phyloP scores from a whole-genome alignment of 2,329 filamentous ascomycete species.

The Sarocladiaceae sp. region DNA sequence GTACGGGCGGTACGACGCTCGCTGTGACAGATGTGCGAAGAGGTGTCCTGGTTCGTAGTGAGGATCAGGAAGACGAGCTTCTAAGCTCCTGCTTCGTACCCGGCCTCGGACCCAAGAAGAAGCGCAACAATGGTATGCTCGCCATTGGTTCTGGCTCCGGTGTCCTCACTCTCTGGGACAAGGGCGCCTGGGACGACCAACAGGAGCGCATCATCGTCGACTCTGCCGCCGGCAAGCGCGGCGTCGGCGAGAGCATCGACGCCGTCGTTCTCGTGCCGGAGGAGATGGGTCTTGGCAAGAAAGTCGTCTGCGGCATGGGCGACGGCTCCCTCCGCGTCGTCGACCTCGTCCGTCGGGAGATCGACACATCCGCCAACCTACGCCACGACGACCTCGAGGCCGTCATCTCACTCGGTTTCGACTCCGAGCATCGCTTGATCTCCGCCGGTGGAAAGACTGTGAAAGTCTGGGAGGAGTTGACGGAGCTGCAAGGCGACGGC shows the following conservation, averaged over 20 bases:
- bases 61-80: slow-evolving; percentile 91
- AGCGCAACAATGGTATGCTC: slow-evolving; percentile 64
- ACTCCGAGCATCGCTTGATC: slow-evolving; percentile 79
- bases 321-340: slow-evolving; percentile 76
- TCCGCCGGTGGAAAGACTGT: slow-evolving; percentile 79
- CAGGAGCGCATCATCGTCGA: slow-evolving; percentile 81
- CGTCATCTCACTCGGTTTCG: slow-evolving; percentile 76
- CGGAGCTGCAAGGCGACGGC: slow-evolving; percentile 39
- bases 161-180: slow-evolving; percentile 88
- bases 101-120: slow-evolving; percentile 62
- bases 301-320: slow-evolving; percentile 72
- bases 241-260: slow-evolving; percentile 73
- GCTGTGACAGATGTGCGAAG: slow-evolving; percentile 83
- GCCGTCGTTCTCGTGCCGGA: slow-evolving; percentile 67
- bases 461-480: slow-evolving; percentile 87
- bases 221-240: slow-evolving; percentile 33
- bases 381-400: slow-evolving; percentile 82
- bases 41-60: slow-evolving; percentile 80
- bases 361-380: slow-evolving; percentile 54
- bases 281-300: slow-evolving; percentile 62
- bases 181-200: slow-evolving; percentile 90
- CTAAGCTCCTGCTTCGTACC: slow-evolving; percentile 74
- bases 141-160: slow-evolving; percentile 73
- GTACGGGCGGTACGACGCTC: slow-evolving; percentile 84
- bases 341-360: slow-evolving; percentile 65